Evolutionary conservation across 2,329 filamentous ascomycete species (phyloP).

Genomic region (Boeremia lycopersici): DNA sequence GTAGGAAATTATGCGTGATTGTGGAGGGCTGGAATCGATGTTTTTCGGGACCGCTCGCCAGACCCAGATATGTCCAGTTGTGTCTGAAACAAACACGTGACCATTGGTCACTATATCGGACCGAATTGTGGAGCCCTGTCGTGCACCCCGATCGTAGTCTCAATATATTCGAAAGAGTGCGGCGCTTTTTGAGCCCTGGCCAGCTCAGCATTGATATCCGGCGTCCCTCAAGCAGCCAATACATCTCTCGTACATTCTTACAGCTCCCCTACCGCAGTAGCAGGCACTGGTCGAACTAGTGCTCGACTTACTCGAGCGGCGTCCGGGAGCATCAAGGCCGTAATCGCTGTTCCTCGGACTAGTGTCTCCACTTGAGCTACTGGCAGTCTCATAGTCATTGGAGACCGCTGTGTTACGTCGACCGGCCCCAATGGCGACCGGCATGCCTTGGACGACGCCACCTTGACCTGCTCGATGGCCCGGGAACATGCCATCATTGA

Average conservation of each 20-base stretch:
- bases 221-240: slow-evolving; percentile 50
- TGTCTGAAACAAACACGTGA: neutral
- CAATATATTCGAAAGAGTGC: neutral
- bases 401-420: slow-evolving; percentile 56
- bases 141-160: neutral
- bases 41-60: neutral
- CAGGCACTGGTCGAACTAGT: slow-evolving; percentile 36
- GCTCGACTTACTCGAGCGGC: slow-evolving; percentile 45
- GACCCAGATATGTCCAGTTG: neutral
- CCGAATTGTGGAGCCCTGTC: neutral
- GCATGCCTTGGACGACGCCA: slow-evolving; percentile 64
- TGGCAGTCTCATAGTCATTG: slow-evolving; percentile 58
- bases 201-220: slow-evolving; percentile 41
- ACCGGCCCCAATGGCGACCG: slow-evolving; percentile 68
- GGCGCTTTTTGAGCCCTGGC: neutral
- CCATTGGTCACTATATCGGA: neutral
- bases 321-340: slow-evolving; percentile 47
- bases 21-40: neutral
- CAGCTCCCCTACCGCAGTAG: slow-evolving; percentile 47
- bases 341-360: slow-evolving; percentile 58
- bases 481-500: slow-evolving; percentile 89
- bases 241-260: slow-evolving; percentile 52
- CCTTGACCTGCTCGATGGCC: slow-evolving; percentile 60
- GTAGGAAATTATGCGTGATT: neutral
- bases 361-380: slow-evolving; percentile 60